Percentiles rank a stretch among this genome's conserved stretches.
phyloP scores from a whole-genome alignment of 805 yeast species.

The Yarrowia keelungensis region DNA sequence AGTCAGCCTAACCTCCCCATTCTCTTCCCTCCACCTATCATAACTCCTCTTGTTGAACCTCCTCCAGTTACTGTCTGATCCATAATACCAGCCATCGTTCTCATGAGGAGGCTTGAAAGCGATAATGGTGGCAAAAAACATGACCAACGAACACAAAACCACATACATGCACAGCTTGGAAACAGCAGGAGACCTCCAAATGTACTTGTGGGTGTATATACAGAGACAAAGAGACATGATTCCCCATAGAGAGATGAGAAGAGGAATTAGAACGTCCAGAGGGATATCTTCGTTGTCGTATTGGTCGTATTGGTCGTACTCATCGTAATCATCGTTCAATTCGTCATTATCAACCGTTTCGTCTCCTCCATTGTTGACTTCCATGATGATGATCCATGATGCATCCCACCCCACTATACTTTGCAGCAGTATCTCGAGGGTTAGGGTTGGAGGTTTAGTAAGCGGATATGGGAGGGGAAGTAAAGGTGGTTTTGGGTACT shows the following conservation, averaged over 20 bases:
- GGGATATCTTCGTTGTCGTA: background rate
- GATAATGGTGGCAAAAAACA: constrained; percentile 19
- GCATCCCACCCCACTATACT: constrained; percentile 16
- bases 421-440: background rate
- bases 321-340: background rate
- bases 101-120: constrained; percentile 25
- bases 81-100: constrained; percentile 30
- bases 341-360: background rate
- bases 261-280: background rate
- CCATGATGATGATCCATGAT: constrained; percentile 11
- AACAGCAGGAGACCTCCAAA: background rate
- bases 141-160: constrained; percentile 1
- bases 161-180: constrained; percentile 34
- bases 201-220: constrained; percentile 18
- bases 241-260: constrained; percentile 25
- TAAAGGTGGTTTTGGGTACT: background rate
- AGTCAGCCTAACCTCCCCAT: background rate
- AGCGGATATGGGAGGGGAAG: background rate
- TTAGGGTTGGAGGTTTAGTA: background rate
- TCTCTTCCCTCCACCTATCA: background rate
- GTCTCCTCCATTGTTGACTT: background rate
- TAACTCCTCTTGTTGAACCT: constrained; percentile 25
- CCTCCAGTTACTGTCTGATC: constrained; percentile 15
- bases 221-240: constrained; percentile 23
- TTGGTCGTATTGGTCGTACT: background rate